phyloP scores from a whole-genome alignment of 2,329 filamentous ascomycete species.

The Teratosphaeria pseudoeucalypti region DNA sequence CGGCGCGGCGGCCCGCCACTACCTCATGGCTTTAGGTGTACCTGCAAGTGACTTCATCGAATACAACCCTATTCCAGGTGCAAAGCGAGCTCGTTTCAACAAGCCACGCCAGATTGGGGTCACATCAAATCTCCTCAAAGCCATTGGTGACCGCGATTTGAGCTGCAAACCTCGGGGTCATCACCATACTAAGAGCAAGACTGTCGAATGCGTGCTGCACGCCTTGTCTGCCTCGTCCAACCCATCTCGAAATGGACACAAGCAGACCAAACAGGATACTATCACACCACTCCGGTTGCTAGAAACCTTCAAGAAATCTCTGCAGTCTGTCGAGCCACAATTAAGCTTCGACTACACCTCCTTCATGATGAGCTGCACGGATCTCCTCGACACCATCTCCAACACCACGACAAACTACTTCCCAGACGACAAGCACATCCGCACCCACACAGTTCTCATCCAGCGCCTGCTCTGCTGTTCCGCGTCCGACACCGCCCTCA shows the following conservation, averaged over 20 bases:
- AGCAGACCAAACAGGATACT: not conserved
- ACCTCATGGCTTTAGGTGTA: not conserved
- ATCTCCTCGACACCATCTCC: not conserved
- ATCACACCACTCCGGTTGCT: slow-evolving; percentile 6
- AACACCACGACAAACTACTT: not conserved
- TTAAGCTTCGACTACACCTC: slow-evolving; percentile 9
- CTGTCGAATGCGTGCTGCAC: slow-evolving; percentile 2
- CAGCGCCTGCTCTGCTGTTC: not conserved
- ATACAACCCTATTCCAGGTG: not conserved
- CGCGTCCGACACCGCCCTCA: not conserved
- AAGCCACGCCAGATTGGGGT: not conserved
- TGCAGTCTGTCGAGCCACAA: slow-evolving; percentile 5
- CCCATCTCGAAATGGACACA: not conserved
- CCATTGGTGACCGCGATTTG: not conserved
- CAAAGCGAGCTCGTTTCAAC: not conserved
- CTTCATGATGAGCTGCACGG: slow-evolving; percentile 4
- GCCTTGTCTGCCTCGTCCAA: too few species aligned
- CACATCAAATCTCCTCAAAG: not conserved
- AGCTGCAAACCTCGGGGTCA: not conserved
- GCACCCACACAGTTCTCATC: not conserved
- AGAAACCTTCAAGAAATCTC: slow-evolving; percentile 2
- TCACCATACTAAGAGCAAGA: not conserved
- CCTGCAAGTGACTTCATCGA: not conserved
- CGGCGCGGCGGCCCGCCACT: not conserved
- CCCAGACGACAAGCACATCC: not conserved